Evolutionary conservation across 2,329 filamentous ascomycete genomes (phyloP).

Genomic region (Colletotrichum lindemuthianum): DNA sequence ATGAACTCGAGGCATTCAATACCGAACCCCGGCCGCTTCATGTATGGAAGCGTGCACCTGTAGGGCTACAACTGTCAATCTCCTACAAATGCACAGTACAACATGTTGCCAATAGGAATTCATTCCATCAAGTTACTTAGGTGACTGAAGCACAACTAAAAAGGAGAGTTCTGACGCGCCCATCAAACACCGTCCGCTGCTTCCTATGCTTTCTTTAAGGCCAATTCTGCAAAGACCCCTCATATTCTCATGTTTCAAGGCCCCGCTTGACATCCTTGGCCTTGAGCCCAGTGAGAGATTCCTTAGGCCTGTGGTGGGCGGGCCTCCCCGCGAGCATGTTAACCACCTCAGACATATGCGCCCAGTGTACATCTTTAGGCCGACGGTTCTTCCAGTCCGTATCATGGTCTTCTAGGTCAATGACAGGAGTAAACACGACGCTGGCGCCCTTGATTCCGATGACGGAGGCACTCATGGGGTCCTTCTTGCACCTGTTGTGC

Average conservation of each 20-base stretch:
- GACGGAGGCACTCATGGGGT: constrained; percentile 79
- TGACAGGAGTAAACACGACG: constrained; percentile 87
- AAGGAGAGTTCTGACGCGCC: constrained; percentile 25
- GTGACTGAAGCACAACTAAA: constrained; percentile 18
- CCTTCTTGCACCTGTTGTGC: constrained; percentile 74
- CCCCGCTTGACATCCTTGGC: constrained; percentile 73
- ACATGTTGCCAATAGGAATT: constrained; percentile 11
- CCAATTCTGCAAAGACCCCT: background rate
- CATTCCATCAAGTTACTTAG: constrained; percentile 25
- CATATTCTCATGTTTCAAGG: constrained; percentile 28
- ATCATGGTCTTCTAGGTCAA: constrained; percentile 80
- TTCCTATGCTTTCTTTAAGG: constrained; percentile 17
- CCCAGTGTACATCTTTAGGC: constrained; percentile 88
- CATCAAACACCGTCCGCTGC: constrained; percentile 22
- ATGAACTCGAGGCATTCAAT: too few relatives aligned
- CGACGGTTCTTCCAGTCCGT: constrained; percentile 94
- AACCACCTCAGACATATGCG: constrained; percentile 80
- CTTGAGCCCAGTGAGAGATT: constrained; percentile 58
- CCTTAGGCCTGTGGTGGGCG: constrained; percentile 59
- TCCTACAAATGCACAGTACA: background rate
- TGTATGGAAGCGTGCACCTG: too few relatives aligned
- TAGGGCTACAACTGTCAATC: too few relatives aligned
- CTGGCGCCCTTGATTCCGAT: constrained; percentile 93
- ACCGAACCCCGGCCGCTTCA: too few relatives aligned
- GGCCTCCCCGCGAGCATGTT: constrained; percentile 85